phyloP scores from a whole-genome alignment of 768 basidiomycete species.

The Obba rivulosa region DNA sequence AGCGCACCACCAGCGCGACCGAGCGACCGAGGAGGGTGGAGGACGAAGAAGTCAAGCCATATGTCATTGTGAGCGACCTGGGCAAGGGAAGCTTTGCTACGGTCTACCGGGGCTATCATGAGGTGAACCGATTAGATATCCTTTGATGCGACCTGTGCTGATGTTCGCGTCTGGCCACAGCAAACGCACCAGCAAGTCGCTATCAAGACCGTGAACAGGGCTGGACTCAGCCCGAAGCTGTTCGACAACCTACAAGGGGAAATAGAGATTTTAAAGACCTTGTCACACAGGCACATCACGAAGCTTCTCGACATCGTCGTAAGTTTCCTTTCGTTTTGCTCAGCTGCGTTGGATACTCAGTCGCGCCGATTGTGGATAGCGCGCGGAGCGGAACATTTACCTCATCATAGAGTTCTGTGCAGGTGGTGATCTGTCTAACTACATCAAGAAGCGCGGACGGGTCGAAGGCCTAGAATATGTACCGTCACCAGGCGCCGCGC shows the following conservation, averaged over 20 bases:
- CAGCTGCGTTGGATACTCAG: background rate
- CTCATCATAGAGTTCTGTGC: slow-evolving; percentile 98
- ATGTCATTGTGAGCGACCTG: slow-evolving; percentile 70
- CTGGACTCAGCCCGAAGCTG: slow-evolving; percentile 84
- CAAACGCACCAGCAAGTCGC: slow-evolving; percentile 78
- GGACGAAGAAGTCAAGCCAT: slow-evolving; percentile 71
- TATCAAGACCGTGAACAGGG: slow-evolving; percentile 89
- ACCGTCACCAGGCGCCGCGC: slow-evolving; percentile 61
- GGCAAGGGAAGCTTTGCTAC: slow-evolving; percentile 95
- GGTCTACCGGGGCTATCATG: slow-evolving; percentile 91
- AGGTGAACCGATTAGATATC: slow-evolving; percentile 43
- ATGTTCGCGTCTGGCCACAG: slow-evolving; percentile 30
- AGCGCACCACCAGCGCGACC: slow-evolving; percentile 14
- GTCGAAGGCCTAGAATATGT: slow-evolving; percentile 84
- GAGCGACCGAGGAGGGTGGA: slow-evolving; percentile 30
- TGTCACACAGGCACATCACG: slow-evolving; percentile 92
- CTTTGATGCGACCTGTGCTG: background rate
- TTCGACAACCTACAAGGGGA: slow-evolving; percentile 98
- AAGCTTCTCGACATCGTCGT: slow-evolving; percentile 91
- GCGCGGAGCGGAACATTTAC: slow-evolving; percentile 77
- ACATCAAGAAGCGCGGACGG: slow-evolving; percentile 96
- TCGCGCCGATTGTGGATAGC: slow-evolving; percentile 33
- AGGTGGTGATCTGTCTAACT: slow-evolving; percentile 92
- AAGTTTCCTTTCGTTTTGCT: slow-evolving; percentile 18
- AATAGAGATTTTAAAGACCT: slow-evolving; percentile 92